Percentiles rank a stretch among this genome's conserved stretches.
Conservation (phyloP, 306 rosid genomes). For the Fragaria nilgerrensis region DNA sequence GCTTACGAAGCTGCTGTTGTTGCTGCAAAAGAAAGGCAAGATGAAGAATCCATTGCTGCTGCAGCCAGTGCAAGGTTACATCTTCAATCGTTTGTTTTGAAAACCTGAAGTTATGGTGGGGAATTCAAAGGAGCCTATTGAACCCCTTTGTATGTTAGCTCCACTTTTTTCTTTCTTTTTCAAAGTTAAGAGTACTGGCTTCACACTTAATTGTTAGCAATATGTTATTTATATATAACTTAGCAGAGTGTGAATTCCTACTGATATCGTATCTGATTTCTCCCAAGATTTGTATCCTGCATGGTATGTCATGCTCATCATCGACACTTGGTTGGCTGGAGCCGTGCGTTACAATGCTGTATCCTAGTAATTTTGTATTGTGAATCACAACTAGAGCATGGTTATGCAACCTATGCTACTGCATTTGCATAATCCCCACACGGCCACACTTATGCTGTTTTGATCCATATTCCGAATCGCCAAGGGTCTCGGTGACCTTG, state of each 20-base stretch:
- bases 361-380: background rate
- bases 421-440: background rate
- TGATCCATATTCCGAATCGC: background rate
- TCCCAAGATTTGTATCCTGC: background rate
- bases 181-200: background rate
- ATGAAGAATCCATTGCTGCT: conserved; percentile 80
- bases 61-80: conserved; percentile 67
- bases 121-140: conserved; percentile 16
- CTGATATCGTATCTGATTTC: background rate
- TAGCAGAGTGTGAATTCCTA: background rate
- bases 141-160: conserved; percentile 11
- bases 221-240: background rate
- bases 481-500: background rate
- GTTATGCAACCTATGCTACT: background rate
- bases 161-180: background rate
- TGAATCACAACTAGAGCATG: background rate
- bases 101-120: conserved; percentile 35
- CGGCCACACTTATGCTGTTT: background rate
- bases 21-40: conserved; percentile 64
- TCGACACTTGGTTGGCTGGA: background rate
- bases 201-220: conserved; percentile 3
- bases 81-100: conserved; percentile 59
- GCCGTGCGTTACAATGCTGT: background rate
- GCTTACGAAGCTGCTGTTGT: conserved; percentile 69
- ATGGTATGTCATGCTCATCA: background rate